Evolutionary conservation across 352 stramenopile genomes (phyloP), one percentile per base, ranked within the genome.

Genomic region (Globisporangium heterothallicum): DNA sequence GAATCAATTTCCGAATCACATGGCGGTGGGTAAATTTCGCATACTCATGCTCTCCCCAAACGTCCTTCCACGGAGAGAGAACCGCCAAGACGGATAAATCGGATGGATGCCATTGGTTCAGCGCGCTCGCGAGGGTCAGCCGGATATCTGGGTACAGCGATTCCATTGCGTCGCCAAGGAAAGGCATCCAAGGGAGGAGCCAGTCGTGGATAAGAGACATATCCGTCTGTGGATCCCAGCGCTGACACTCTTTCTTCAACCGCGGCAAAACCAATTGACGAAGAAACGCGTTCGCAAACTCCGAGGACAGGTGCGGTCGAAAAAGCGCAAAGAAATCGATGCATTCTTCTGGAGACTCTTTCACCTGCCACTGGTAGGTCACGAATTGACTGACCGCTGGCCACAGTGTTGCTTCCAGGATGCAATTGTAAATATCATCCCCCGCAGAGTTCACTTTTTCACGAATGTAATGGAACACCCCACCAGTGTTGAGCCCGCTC

Each of bases 101-200:
- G 7, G 75, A 86, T 9, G 84, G 84, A 59, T 94, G 79, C 84
- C 84, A 95, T 36, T 87, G 64, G 21, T 74, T 75, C n/a, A 94
- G 69, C 3, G 74, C 76, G 22, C 59, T 79, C 19, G 65, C 72
- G 16, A 95, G 61, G 0, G 68, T 56, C 16, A 92, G 59, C 5
- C 78, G 83, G 48, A 92, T 84, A 18, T 89, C 75, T 26, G 78
- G 72, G 52, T 83, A 90, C 6, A 95, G 55, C 2, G 66, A 61
- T 8, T 72, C 56, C 47, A 92, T 66, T 16, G 59, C 61, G n/a
- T 54, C 46, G 4, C 62, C 72, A 10, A 94, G 25, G 21, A 75
- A 60, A 12, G 57, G 60, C 9, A 61, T 29, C 84, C 84, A 95
- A 24, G 81, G 81, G n/a, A 85, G 45, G 14, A 93, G 53, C 83